These are phyloP conservation scores for Colletotrichum neosansevieriae DNA, from an alignment of 2,329 filamentous ascomycete genomes.

Conservation along the genomic window DNA sequence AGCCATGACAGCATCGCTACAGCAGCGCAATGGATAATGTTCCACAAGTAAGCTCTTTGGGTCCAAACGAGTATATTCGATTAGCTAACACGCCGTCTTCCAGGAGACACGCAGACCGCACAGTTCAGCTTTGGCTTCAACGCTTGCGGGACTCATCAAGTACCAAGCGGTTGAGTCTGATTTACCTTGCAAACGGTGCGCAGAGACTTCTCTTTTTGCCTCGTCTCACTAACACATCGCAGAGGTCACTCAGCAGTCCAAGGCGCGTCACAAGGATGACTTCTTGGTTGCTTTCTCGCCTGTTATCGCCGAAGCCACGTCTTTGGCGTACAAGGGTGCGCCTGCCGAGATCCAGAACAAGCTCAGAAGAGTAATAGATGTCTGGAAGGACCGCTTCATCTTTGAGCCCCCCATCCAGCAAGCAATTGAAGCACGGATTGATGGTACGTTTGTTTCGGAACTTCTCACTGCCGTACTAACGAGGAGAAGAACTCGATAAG, in stretches of 20 bases:
- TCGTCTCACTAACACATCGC: constrained; percentile 26
- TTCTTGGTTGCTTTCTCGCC: constrained; percentile 94
- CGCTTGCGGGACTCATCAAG: constrained; percentile 88
- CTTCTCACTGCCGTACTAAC: constrained; percentile 38
- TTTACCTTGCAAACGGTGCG: constrained; percentile 95
- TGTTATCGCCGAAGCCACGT: constrained; percentile 89
- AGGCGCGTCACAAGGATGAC: constrained; percentile 90
- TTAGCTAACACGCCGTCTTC: constrained; percentile 22
- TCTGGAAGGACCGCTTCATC: constrained; percentile 89
- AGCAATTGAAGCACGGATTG: constrained; percentile 82
- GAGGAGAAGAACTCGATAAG: constrained; percentile 70
- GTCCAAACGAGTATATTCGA: constrained; percentile 3
- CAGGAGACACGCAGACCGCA: constrained; percentile 92
- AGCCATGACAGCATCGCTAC: constrained; percentile 97
- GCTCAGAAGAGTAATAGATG: constrained; percentile 88
- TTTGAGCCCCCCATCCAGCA: constrained; percentile 86
- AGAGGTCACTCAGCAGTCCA: constrained; percentile 98
- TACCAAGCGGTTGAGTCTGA: constrained; percentile 86
- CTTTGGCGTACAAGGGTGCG: constrained; percentile 90
- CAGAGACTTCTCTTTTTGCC: neutral
- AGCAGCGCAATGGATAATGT: constrained; percentile 99
- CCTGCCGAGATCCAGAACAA: constrained; percentile 89
- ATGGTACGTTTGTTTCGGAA: constrained; percentile 67
- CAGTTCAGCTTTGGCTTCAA: constrained; percentile 91
- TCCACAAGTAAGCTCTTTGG: constrained; percentile 69